These are phyloP conservation scores for Komagataella mondaviorum DNA, from an alignment of 805 yeast genomes.

Conservation along the genomic window DNA sequence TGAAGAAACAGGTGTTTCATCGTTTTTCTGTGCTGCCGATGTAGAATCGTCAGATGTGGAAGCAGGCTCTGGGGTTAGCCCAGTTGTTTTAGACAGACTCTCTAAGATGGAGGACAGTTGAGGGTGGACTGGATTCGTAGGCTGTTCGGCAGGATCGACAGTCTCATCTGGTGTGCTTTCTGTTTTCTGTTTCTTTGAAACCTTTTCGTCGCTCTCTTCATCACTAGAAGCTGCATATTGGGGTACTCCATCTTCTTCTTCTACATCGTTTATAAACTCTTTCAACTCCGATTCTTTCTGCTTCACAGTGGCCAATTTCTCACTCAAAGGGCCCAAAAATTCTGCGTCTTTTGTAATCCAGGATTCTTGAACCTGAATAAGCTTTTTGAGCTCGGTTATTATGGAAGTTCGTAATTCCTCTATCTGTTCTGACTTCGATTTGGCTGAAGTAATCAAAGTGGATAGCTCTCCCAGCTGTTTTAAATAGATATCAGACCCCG, in stretches of 20 bases:
- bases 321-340: constrained; percentile 7
- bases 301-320: constrained; percentile 13
- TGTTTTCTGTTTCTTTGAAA: constrained; percentile 1
- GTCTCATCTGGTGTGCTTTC: not conserved
- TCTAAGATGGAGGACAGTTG: not conserved
- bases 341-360: constrained; percentile 9
- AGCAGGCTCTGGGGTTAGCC: not conserved
- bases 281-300: constrained; percentile 7
- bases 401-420: constrained; percentile 10
- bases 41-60: not conserved
- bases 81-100: not conserved
- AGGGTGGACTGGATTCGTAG: not conserved
- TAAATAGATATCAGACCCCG: constrained; percentile 16
- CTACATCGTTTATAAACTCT: constrained; percentile 6
- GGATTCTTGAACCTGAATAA: constrained; percentile 14
- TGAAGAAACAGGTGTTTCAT: not conserved
- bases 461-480: constrained; percentile 9
- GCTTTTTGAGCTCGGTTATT: constrained; percentile 11
- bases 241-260: constrained; percentile 9
- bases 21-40: not conserved
- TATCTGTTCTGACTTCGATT: constrained; percentile 5
- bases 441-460: constrained; percentile 1
- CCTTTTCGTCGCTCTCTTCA: constrained; percentile 6
- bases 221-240: constrained; percentile 5
- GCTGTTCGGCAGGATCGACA: not conserved